phyloP scores from a whole-genome alignment of 495 filamentous ascomycete species.

The Hypomontagnella monticulosa region DNA sequence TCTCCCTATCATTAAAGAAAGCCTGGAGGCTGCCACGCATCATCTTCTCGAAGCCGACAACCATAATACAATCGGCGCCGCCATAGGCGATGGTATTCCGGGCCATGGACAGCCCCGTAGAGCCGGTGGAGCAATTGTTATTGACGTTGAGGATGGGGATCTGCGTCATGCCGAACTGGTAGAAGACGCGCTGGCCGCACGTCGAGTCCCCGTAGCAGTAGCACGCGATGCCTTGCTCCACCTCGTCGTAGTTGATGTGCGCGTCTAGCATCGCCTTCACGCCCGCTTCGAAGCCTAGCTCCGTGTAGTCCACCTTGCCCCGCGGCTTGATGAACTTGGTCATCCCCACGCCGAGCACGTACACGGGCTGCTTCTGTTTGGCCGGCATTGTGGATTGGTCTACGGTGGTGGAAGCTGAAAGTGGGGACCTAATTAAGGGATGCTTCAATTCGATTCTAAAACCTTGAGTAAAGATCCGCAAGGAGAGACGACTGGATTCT shows the following conservation, averaged over 20 bases:
- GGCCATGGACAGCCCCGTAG: constrained; percentile 86
- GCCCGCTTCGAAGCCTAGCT: constrained; percentile 94
- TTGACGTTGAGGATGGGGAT: constrained; percentile 98
- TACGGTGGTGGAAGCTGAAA: background rate
- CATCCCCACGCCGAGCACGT: constrained; percentile 97
- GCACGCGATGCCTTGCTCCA: constrained; percentile 95
- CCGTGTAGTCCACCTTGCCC: constrained; percentile 87
- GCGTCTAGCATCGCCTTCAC: constrained; percentile 97
- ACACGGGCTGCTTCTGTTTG: constrained; percentile 61
- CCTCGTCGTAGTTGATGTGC: constrained; percentile 94
- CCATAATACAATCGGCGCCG: constrained; percentile 83
- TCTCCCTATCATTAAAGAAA: constrained; percentile 81
- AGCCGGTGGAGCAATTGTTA: constrained; percentile 97
- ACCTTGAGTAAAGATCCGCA: too few species aligned
- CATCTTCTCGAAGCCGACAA: constrained; percentile 99
- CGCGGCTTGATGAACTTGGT: constrained; percentile 99
- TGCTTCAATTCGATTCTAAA: background rate
- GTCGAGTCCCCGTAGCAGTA: constrained; percentile 97
- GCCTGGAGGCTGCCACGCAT: constrained; percentile 83
- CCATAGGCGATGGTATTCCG: constrained; percentile 82
- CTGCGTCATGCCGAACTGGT: constrained; percentile 96
- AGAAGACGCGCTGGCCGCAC: constrained; percentile 96
- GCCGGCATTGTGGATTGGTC: constrained; percentile 54
- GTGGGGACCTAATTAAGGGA: background rate
- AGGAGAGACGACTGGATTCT: too few species aligned